Base-by-base conservation (phyloP, 805 yeast genomes). In the Candida wancherniae region DNA sequence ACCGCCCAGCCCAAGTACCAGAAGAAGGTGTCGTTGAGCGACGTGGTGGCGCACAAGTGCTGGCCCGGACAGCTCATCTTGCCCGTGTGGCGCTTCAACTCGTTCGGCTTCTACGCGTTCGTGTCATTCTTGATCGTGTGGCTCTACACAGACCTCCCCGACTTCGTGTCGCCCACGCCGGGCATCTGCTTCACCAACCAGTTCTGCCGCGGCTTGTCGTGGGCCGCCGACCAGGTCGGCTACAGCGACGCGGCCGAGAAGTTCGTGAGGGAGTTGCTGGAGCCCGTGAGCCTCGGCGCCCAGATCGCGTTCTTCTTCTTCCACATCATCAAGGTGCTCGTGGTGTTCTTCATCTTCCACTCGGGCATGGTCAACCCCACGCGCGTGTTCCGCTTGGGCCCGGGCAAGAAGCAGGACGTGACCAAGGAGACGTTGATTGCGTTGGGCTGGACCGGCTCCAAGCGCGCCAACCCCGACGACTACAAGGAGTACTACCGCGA, bases 361-460 rank as follows among this genome's bases (percentile, higher is more conserved):
- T 56, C 75, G 16, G 97, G 97, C 13, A 58, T 82, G 26, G 71
- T 81, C 59, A 90, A 92, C 58, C 97, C 97, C 20, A 41, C 52
- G 52, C 44, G 63, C 53, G 34, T 57, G 37, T 31, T 57, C 48
- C 45, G 66, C 50, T 42, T 64, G 42, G 29, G 40, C 32, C 20
- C 23, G 19, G 36, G 57, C 9, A 47, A 58, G 5, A 51, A 46
- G 9, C 45, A 67, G 27, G 41, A 33, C 18, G 49, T 65, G 34
- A 62, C 73, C 29, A 66, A 66, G 39, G 85, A 80, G 11, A 65
- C 72, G 36, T 69, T 88, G 46, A 44, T 77, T 19, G 57, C 59
- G 4, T 62, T 88, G 44, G 97, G 97, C 28, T 92, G 97, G 97
- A 86, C 96, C n/a, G 95, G 96, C 32, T 72, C 92, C 15, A 81